Base-by-base conservation (phyloP, 176 grass and related monocot genomes). In the Musa itinerans region DNA sequence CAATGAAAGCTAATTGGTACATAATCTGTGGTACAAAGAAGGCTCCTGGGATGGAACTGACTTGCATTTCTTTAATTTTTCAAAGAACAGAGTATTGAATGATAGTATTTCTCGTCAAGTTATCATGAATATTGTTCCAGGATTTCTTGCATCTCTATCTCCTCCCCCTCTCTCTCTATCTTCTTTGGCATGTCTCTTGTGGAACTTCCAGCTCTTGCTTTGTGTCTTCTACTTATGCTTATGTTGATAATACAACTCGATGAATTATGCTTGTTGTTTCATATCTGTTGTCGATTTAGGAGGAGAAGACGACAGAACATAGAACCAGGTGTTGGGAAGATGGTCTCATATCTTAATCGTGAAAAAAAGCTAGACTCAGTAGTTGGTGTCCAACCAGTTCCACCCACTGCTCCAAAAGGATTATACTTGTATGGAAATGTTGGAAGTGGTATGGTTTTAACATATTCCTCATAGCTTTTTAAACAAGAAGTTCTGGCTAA, bases 391-490 rank as follows among this genome's bases (percentile, higher is more conserved):
- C 87, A 49, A 73, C 94, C 94, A 50, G 61, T 89, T 68, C 78
- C 86, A 55, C 94, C 90, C 68, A 25, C 79, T 76, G 81, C 94
- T 79, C 94, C 90, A 27, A 87, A 90, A 83, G 90, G 88, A 81
- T 76, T 97, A n/a, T 97, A 97, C 81, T 80, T 97, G 24, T 85
- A 93, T 17, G 94, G 94, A 82, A 97, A 93, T 76, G 90, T 97
- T 82, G 94, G 94, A 73, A 89, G 94, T 83, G 94, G 94, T 97
- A 86, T 73, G 76, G 43, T 67, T 69, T 43, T 53, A 15, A 65
- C 69, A 56, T 53, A 43, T 65, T 87, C 67, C n/a, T 53, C 71
- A 53, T 51, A 64, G 8, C 3, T 34, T 53, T 56, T 9, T 54
- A 16, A 68, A 55, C 11, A 68, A 57, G 17, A 53, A 54, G 26